Evolutionary conservation across 2,329 filamentous ascomycete species (phyloP), one percentile per base, ranked within the genome.

Genomic region (Phialophora verrucosa): DNA sequence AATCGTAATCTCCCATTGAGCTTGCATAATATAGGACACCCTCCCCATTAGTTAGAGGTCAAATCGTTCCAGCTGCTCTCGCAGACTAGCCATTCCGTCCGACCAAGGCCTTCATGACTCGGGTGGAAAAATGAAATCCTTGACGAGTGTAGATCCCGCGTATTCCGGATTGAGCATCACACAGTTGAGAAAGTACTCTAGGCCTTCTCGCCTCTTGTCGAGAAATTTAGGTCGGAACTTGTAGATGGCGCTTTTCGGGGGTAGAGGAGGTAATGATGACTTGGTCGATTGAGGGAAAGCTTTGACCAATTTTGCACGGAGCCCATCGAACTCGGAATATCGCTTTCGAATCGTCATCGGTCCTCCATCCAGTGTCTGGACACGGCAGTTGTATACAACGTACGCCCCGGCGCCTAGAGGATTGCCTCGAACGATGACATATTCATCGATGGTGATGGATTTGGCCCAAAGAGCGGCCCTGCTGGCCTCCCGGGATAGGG

Each of bases 101-200:
- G 38, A n/a, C n/a, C 1, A n/a, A n/a, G 38, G 38, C n/a, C 29
- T 29, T 63, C 59, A 63, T 83, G 53, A 38, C 25, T 68, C 64
- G 27, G 66, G 66, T 42, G 66, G 66, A 76, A 96, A 95, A 59
- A 97, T 83, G 76, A 97, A 97, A 65, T 96, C 92, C 76, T 95
- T 96, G 51, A 97, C 83, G 1, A 97, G 88, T 0, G 93, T 91
- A n/a, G 92, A 95, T 11, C 91, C 91, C 38, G 93, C 91, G 75
- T 97, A 97, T 77, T 97, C 93, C 0, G 94, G 94, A 77, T 97
- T 97, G 32, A 97, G 81, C 71, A 98, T 80, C 68, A 97, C 89
- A 80, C 93, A 97, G 76, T 96, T 96, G 62, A 99, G 81, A 76
- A 98, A 99, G 76, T 98, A 97, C 75, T 92, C 89, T 66, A 99